Evolutionary conservation across 2,329 filamentous ascomycete species (phyloP).

Genomic region (Cladosporium halotolerans): DNA sequence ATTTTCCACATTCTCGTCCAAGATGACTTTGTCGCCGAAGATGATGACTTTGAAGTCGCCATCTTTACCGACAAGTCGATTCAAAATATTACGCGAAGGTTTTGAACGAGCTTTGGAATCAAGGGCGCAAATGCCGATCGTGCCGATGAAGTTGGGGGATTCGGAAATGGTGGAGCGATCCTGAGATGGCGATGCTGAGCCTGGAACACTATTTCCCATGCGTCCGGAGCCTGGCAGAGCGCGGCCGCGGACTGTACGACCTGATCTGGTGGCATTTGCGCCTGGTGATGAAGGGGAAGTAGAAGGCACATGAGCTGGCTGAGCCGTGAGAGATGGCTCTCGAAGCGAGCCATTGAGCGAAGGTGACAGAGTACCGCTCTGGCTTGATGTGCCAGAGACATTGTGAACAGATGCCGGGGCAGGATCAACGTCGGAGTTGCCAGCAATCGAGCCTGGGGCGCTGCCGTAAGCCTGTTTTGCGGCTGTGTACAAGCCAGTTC

Average conservation of each 20-base stretch:
- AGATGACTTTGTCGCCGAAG: slow-evolving; percentile 96
- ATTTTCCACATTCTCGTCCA: slow-evolving; percentile 93
- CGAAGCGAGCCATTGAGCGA: slow-evolving; percentile 16
- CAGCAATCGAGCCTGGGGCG: slow-evolving; percentile 39
- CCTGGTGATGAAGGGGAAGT: slow-evolving; percentile 56
- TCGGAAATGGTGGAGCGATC: slow-evolving; percentile 55
- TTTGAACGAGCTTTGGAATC: slow-evolving; percentile 96
- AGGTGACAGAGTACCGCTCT: slow-evolving; percentile 40
- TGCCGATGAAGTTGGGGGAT: slow-evolving; percentile 51
- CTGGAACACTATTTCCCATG: slow-evolving; percentile 75
- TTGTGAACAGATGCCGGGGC: slow-evolving; percentile 40
- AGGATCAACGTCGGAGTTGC: slow-evolving; percentile 40
- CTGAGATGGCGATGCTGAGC: slow-evolving; percentile 72
- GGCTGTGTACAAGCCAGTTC: slow-evolving; percentile 51
- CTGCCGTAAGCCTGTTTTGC: slow-evolving; percentile 44
- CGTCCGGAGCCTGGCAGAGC: slow-evolving; percentile 57
- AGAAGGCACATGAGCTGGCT: slow-evolving; percentile 10
- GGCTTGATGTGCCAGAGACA: slow-evolving; percentile 39
- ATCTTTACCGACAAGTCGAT: slow-evolving; percentile 82
- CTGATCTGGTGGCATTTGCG: slow-evolving; percentile 16
- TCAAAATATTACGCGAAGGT: slow-evolving; percentile 92
- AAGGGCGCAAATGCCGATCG: slow-evolving; percentile 88
- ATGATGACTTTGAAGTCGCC: slow-evolving; percentile 94
- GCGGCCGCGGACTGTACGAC: slow-evolving; percentile 35
- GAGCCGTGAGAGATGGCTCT: not conserved